phyloP scores from a whole-genome alignment of 1,284 basidiomycete genomes.

The Ganoderma multipileum region DNA sequence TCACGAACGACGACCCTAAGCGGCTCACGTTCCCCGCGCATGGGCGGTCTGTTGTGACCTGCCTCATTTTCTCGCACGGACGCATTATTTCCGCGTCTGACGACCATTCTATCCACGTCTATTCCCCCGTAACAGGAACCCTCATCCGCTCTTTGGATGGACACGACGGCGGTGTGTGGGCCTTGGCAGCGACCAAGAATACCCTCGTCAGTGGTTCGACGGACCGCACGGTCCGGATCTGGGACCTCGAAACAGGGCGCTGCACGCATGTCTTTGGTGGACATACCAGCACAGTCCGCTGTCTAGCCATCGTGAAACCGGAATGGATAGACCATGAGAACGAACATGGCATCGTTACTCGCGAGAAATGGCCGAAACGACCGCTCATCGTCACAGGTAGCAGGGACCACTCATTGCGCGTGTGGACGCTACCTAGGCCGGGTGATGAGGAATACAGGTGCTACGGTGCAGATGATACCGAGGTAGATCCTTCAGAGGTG shows the following conservation, averaged over 20 bases:
- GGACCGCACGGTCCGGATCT: conserved; percentile 92
- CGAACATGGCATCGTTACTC: conserved; percentile 60
- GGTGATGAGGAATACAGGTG: conserved; percentile 81
- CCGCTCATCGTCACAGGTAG: conserved; percentile 94
- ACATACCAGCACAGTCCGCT: conserved; percentile 93
- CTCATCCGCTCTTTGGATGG: conserved; percentile 81
- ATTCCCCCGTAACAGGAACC: conserved; percentile 82
- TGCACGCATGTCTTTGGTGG: conserved; percentile 93
- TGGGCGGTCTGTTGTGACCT: conserved; percentile 91
- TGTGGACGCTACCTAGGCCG: conserved; percentile 88
- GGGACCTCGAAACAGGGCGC: conserved; percentile 82
- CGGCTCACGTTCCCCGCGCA: conserved; percentile 87
- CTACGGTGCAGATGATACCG: conserved; percentile 70
- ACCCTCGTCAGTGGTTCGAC: conserved; percentile 93
- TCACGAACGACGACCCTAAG: conserved; percentile 73
- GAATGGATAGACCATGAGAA: conserved; percentile 79
- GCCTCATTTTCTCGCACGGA: conserved; percentile 90
- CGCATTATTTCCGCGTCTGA: conserved; percentile 96
- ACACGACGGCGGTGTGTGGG: conserved; percentile 97
- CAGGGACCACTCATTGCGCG: conserved; percentile 87
- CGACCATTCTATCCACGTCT: conserved; percentile 93
- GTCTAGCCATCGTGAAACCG: conserved; percentile 89
- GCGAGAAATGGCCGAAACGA: conserved; percentile 85
- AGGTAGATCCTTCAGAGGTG: conserved; percentile 74
- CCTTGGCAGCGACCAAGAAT: conserved; percentile 84